Conservation (phyloP, 2,329 filamentous ascomycete species). For the Botrytis elliptica region DNA sequence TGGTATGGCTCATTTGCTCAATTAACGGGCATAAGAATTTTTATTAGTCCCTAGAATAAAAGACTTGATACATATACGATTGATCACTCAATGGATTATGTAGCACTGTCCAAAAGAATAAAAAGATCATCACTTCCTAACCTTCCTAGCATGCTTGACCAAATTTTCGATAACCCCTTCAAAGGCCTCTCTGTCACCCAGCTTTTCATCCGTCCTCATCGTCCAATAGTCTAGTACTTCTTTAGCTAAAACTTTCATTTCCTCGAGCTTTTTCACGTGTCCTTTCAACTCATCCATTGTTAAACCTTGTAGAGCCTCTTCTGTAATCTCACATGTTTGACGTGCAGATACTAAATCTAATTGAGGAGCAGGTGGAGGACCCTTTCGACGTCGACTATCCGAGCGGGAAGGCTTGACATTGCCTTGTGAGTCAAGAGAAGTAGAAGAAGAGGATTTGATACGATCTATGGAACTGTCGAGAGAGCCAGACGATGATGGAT, state of each 20-base stretch:
- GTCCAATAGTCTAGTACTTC: slow-evolving; percentile 86
- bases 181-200: slow-evolving; percentile 89
- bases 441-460: slow-evolving; percentile 49
- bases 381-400: slow-evolving; percentile 46
- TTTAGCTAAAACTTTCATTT: slow-evolving; percentile 68
- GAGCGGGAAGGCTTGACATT: slow-evolving; percentile 46
- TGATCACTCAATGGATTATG: background rate
- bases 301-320: slow-evolving; percentile 77
- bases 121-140: slow-evolving; percentile 61
- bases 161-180: slow-evolving; percentile 96
- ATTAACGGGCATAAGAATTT: background rate
- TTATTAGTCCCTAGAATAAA: background rate
- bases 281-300: slow-evolving; percentile 71
- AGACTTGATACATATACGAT: background rate
- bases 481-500: slow-evolving; percentile 54
- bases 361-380: slow-evolving; percentile 67
- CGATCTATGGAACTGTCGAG: slow-evolving; percentile 35
- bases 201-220: slow-evolving; percentile 77
- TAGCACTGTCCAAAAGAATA: background rate
- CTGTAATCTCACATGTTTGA: slow-evolving; percentile 78
- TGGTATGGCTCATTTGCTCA: background rate
- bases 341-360: slow-evolving; percentile 77
- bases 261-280: slow-evolving; percentile 69
- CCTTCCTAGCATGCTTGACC: slow-evolving; percentile 85
- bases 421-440: slow-evolving; percentile 59